Conservation (phyloP, 164 flowering plant species). For the Berberis vulgaris region DNA sequence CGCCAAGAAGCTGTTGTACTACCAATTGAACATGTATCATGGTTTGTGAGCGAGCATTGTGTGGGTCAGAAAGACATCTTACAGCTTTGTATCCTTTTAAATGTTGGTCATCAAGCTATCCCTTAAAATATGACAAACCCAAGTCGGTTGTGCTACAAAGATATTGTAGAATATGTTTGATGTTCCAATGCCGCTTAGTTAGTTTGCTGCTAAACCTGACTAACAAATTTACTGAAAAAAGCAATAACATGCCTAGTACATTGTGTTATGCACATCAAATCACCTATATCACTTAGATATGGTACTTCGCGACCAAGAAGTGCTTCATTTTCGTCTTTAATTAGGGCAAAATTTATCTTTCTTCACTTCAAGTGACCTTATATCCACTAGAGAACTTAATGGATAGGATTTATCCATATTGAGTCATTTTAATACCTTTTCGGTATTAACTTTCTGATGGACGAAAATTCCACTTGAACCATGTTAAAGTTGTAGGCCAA, state of each 20-base stretch:
- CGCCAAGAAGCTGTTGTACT: not conserved
- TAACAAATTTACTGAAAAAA: not conserved
- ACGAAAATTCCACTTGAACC: not conserved
- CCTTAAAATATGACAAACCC: not conserved
- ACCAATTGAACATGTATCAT: not conserved
- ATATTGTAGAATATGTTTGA: not conserved
- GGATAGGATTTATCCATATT: conserved; percentile 1
- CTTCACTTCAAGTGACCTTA: not conserved
- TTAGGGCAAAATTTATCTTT: not conserved
- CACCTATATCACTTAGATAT: not conserved
- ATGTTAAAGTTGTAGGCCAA: not conserved
- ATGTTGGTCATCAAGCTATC: not conserved
- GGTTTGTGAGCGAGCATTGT: not conserved
- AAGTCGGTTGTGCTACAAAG: not conserved
- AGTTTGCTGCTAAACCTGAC: not conserved
- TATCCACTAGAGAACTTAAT: not conserved
- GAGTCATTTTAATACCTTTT: not conserved
- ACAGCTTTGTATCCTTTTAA: not conserved
- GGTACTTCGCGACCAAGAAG: not conserved
- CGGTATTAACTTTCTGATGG: not conserved
- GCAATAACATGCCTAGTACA: not conserved
- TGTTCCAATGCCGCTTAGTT: not conserved
- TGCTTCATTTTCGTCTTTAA: not conserved
- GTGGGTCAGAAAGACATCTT: not conserved
- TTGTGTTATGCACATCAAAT: not conserved